Conservation (phyloP, 2,329 filamentous ascomycete species). For the Sordariomycetes sp. region DNA sequence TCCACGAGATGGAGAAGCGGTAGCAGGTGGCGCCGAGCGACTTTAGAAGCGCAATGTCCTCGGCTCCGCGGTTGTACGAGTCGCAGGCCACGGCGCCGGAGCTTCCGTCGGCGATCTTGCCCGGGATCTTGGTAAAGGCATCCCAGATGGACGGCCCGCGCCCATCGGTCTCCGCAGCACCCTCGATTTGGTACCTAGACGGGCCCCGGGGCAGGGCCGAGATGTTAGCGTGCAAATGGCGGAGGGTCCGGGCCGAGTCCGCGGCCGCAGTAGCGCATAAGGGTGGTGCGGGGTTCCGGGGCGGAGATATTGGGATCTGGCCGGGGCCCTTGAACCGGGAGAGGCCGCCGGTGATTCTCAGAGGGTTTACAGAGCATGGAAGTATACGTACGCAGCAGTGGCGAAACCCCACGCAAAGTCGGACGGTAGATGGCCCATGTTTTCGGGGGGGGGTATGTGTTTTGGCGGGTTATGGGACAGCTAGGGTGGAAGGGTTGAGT, state of each 20-base stretch:
- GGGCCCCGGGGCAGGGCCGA: neutral
- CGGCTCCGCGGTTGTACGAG: slow-evolving; percentile 68
- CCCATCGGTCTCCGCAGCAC: slow-evolving; percentile 62
- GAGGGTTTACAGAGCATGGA: slow-evolving; percentile 9
- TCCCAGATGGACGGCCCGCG: slow-evolving; percentile 83
- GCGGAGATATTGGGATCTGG: no score
- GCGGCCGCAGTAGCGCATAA: neutral
- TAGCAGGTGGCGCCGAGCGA: slow-evolving; percentile 63
- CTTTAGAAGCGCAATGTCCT: slow-evolving; percentile 72
- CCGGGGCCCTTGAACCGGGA: no score
- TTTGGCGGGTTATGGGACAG: neutral
- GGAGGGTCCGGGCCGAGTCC: neutral
- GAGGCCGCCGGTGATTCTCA: neutral
- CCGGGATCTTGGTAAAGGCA: slow-evolving; percentile 69
- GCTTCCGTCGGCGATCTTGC: slow-evolving; percentile 71
- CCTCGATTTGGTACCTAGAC: slow-evolving; percentile 77
- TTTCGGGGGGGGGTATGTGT: neutral
- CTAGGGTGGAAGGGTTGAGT: neutral
- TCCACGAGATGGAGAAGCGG: slow-evolving; percentile 79
- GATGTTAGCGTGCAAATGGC: neutral
- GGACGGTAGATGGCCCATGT: slow-evolving; percentile 51
- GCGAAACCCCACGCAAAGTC: slow-evolving; percentile 76
- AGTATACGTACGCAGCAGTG: slow-evolving; percentile 53
- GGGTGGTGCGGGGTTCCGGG: no score
- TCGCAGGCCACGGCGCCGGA: slow-evolving; percentile 74